A percentile compares a stretch with the other conserved stretches of the same genome.
Evolutionary conservation across 2,329 filamentous ascomycete species (phyloP).

Genomic region (Neonectria magnoliae): DNA sequence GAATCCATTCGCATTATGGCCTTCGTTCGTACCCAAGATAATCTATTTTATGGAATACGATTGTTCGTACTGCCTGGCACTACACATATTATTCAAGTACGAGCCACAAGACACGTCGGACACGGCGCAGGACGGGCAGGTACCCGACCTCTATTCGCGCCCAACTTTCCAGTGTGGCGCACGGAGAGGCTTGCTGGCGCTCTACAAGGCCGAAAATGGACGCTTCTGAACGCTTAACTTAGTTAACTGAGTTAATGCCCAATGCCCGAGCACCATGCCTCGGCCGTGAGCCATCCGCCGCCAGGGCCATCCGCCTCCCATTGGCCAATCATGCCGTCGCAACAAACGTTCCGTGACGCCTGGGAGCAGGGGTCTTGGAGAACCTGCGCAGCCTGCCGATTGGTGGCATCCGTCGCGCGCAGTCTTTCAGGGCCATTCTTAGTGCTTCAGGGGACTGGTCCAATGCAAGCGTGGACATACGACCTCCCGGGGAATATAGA

Average conservation of each 20-base stretch:
- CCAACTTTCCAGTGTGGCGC: neutral
- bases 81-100: neutral
- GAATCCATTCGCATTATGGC: neutral
- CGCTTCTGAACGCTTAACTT: neutral
- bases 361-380: constrained; percentile 26
- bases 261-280: neutral
- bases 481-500: constrained; percentile 4
- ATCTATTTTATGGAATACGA: neutral
- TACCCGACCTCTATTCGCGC: neutral
- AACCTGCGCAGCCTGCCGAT: constrained; percentile 32
- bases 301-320: constrained; percentile 31
- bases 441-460: constrained; percentile 6
- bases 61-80: neutral
- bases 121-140: neutral
- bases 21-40: neutral
- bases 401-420: constrained; percentile 34
- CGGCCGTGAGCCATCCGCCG: constrained; percentile 2
- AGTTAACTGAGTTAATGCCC: neutral
- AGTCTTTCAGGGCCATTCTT: constrained; percentile 22
- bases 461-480: constrained; percentile 3
- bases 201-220: neutral
- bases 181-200: constrained; percentile 12
- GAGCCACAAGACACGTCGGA: neutral
- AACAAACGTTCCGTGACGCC: constrained; percentile 39
- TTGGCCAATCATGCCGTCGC: constrained; percentile 28